Evolutionary conservation across 169 alveolate genomes (phyloP), one percentile per base, ranked within the genome.

Genomic region (Perkinsus olseni): DNA sequence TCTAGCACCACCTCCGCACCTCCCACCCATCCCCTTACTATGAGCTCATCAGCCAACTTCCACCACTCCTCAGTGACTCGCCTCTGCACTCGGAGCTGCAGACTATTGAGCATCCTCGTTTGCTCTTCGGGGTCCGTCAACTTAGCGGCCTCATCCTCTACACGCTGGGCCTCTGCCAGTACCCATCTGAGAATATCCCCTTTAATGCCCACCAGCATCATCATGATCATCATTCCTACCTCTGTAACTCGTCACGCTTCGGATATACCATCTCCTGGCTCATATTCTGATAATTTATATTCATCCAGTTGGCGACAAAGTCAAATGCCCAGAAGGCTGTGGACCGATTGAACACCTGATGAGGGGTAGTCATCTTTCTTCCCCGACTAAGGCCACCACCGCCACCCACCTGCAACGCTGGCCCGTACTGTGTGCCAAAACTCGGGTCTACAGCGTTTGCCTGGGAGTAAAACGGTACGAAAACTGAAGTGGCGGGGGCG

Each of bases 231-330:
- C n/a, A n/a, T n/a, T 45, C 62, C 62, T 24, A 62, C 82, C 34
- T 62, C 34, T 62, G 82, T 4, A 62, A 24, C 82, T 62, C 82
- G 34, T 62, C 82, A 8, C 82, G 82, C 34, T 62, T 62, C 8
- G 82, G 82, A 24, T 62, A 39, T 31, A 91, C 92, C 39, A 38
- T 40, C 38, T 91, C 74, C 38, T 91, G 31, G 74, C 50, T 40
- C 92, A 91, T 91, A 38, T 91, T n/a, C 74, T 91, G 74, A 40
- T 91, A 91, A 36, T 91, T 91, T 31, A 24, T 38, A 21, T 91
- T 36, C 92, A 91, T 91, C 50, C 39, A 40, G 31, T 91, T 91
- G 34, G 92, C 92, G 38, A 91, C 92, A 38, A 91, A 40, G 37
- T 91, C 48, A 24, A 91, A 91, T 24, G 92, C 92, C 92, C 92